Conservation (phyloP, 1,284 basidiomycete genomes). For the Sphaerobolus stellatus region DNA sequence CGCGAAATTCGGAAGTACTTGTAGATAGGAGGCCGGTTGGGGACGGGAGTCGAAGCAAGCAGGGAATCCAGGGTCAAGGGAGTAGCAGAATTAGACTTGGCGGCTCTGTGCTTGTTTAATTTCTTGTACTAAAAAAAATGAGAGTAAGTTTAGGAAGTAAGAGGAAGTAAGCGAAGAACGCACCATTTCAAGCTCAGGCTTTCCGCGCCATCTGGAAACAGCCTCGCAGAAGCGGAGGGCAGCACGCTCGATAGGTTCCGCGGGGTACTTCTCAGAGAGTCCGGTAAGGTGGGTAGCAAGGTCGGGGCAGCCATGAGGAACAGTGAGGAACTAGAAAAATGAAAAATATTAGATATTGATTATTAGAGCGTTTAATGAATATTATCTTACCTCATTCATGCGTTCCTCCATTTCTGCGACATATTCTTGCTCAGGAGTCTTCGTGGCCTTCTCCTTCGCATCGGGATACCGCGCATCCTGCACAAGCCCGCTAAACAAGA, state of each 20-base stretch:
- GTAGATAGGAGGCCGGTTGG: slow-evolving; percentile 35
- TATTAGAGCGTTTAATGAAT: too few species aligned
- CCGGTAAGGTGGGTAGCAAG: slow-evolving; percentile 78
- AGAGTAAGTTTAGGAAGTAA: slow-evolving; percentile 12
- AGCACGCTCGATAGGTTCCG: slow-evolving; percentile 76
- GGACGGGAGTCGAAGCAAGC: slow-evolving; percentile 50
- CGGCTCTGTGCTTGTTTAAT: slow-evolving; percentile 31
- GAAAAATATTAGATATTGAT: not conserved
- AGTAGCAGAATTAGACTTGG: slow-evolving; percentile 31
- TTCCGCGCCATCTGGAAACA: slow-evolving; percentile 74
- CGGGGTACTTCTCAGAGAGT: slow-evolving; percentile 74
- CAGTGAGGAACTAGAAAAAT: slow-evolving; percentile 62
- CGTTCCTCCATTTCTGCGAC: slow-evolving; percentile 65
- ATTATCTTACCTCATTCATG: slow-evolving; percentile 55
- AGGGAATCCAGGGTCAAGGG: slow-evolving; percentile 59
- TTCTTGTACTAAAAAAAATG: slow-evolving; percentile 52
- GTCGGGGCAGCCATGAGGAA: slow-evolving; percentile 66
- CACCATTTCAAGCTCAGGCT: slow-evolving; percentile 77
- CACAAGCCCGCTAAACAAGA: slow-evolving; percentile 49
- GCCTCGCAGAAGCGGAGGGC: slow-evolving; percentile 77
- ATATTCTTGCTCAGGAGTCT: slow-evolving; percentile 61
- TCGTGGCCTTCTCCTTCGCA: slow-evolving; percentile 15
- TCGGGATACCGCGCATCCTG: not conserved
- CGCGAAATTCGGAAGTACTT: slow-evolving; percentile 40
- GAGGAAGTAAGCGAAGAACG: slow-evolving; percentile 21